Evolutionary conservation across 495 filamentous ascomycete species (phyloP), one percentile per base, ranked within the genome.

Genomic region (Polyplosphaeria fusca): DNA sequence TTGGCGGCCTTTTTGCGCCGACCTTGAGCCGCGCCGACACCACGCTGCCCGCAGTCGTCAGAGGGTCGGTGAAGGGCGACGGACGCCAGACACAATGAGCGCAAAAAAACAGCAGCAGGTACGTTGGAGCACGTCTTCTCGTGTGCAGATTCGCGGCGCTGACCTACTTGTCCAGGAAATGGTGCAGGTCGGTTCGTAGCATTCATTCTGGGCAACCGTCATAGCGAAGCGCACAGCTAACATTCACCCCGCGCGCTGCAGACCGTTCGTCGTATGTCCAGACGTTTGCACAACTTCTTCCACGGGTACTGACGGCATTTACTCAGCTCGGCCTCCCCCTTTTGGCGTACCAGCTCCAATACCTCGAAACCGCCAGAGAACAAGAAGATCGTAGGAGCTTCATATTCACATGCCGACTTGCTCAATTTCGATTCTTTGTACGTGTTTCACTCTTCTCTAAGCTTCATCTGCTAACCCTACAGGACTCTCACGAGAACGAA

Each of bases 361-460:
- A 54, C 68, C 70, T 53, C 78, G 41, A 85, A 78, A 67, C 71
- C 75, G 37, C 76, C 82, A 68, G 88, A 91, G 49, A 74, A 81
- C 23, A 85, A 79, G 54, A 81, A 89, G 30, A 88, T 98, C n/a
- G 85, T 96, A 39, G 93, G 93, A 50, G 93, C 93, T 48, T 86
- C 91, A 41, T 98, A 98, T 70, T 97, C 93, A 32, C 94, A 98
- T 73, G 87, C 91, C 27, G 91, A 95, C 73, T 89, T 95, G 64
- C 76, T 95, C 55, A 93, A 92, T 72, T 86, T 87, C 58, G 91
- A 91, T 69, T 79, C 81, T 22, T 58, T 89, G 86, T 89, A 76
- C 43, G 23, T 22, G 41, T 20, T 5, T 42, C 11, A n/a, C 43
- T 19, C 26, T 20, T 23, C 25, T 9, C n/a, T n/a, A n/a, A 26